Base-by-base conservation (phyloP, 345 rosid species). In the Populus simonii region DNA sequence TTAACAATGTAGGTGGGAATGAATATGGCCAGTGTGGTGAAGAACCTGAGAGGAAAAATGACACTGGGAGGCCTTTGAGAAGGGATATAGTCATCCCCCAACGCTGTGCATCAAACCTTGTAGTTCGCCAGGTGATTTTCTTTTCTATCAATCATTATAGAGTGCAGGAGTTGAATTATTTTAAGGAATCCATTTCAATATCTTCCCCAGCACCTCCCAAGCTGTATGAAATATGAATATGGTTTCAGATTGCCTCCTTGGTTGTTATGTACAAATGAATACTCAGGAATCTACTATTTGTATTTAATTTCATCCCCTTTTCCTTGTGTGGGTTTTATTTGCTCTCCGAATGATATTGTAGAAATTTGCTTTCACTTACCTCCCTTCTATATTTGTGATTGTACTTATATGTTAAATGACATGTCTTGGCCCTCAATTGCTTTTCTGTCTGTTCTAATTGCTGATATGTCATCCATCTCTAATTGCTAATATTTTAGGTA, bases 11-110 rank as follows among this genome's bases (percentile, higher is more conserved):
- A 96, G 99, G 98, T 68, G 99, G 99, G 66, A 96, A 92, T 80
- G 99, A 96, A 84, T 96, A 96, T 84, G 99, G 99, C 23, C 99
- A 96, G 80, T 96, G 99, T 80, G 99, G 99, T 75, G 98, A 96
- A 87, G 99, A 96, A 79, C 96, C 98, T 67, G 97, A 86, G 75
- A 74, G 88, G 68, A 96, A 96, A 82, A 98, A 92, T 79, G 99
- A 90, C 71, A 84, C 89, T 71, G 97, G 92, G 43, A 90, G 88
- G 79, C 91, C 89, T 78, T 82, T 96, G 82, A 90, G 92, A 76
- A 93, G 96, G 74, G 99, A 96, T 79, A 92, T 96, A 76, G 90
- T 86, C 63, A 92, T 90, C 85, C 98, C 99, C 82, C 95, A 92
- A 77, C 90, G 91, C n/a, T 96, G 99, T 88, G 97, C 98, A 62